Evolutionary conservation across 2,329 filamentous ascomycete genomes (phyloP), one percentile per base, ranked within the genome.

Genomic region (Colletotrichum gigasporum): DNA sequence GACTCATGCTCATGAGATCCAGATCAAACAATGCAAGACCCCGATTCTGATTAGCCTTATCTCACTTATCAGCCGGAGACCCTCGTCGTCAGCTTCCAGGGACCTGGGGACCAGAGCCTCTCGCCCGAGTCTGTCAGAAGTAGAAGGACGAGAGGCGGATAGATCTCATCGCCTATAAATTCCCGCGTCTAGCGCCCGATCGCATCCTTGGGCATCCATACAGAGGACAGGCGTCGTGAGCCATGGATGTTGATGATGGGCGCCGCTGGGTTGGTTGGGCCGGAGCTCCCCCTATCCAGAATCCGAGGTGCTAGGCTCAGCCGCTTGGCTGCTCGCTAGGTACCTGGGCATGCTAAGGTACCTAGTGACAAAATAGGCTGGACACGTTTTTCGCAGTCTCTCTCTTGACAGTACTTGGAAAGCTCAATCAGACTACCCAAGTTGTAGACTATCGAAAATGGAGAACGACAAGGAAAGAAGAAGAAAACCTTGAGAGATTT

Each of bases 111-210:
- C 42, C 24, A 41, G 35, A 35, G 37, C 30, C 45, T 35, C 28
- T 22, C 47, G 9, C 20, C 20, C 41, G 16, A 35, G 41, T 30
- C 28, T 35, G 26, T 2, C 32, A 37, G 39, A 39, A 16, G 37
- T 1, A 12, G 1, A 22, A 22, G n/a, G 14, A n/a, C 14, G 14
- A 42, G 10, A 34, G 12, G 11, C 26, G 11, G 37, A 42, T 34
- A 34, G 45, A 45, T 63, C 59, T 63, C 11, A 56, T 42, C 42
- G 20, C 18, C 26, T 14, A 32, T 28, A 52, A 24, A 2, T 30
- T 50, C 35, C 45, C 60, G 45, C 60, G 45, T 30, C 18, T 52
- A 63, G 60, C 54, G 54, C 60, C 45, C 39, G 45, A 34, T 42
- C 20, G 30, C 12, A 22, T 60, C 47, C 41, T 63, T 35, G 60